phyloP scores from a whole-genome alignment of 164 flowering plant genomes.

The Amborella trichopoda region DNA sequence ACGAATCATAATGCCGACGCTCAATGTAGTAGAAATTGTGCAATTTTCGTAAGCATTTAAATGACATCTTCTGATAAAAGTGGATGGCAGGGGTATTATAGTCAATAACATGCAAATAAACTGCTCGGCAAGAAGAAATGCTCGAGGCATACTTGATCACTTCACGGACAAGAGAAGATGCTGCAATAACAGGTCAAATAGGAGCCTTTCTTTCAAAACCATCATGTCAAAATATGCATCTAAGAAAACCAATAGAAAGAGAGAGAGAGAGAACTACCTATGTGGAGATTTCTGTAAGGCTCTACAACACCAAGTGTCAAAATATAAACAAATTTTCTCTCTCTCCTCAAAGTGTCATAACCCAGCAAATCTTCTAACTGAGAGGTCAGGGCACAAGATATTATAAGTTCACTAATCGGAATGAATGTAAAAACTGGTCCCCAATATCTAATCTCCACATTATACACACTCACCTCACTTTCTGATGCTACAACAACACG shows the following conservation, averaged over 20 bases:
- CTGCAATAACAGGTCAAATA: constrained; percentile 23
- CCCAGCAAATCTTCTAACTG: constrained; percentile 75
- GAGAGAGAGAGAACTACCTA: constrained; percentile 36
- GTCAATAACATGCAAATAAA: constrained; percentile 87
- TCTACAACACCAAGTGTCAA: constrained; percentile 86
- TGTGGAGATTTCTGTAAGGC: constrained; percentile 72
- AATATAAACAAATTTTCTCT: constrained; percentile 67
- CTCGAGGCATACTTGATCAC: constrained; percentile 70
- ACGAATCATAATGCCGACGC: constrained; percentile 78
- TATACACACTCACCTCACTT: constrained; percentile 96
- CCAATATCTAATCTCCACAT: too few relatives aligned
- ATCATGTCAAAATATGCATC: background rate
- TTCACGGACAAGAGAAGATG: constrained; percentile 58
- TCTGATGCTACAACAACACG: constrained; percentile 61
- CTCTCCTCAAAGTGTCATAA: constrained; percentile 39
- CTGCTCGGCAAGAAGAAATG: constrained; percentile 61
- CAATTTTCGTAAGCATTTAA: constrained; percentile 61
- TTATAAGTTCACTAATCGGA: too few relatives aligned
- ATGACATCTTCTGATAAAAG: constrained; percentile 77
- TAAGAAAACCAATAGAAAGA: background rate
- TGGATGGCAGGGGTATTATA: constrained; percentile 78
- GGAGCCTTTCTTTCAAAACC: too few relatives aligned
- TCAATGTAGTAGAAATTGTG: constrained; percentile 62
- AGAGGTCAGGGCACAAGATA: constrained; percentile 7
- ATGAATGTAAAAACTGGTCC: too few relatives aligned